Conservation (phyloP, 1,139 yeast species). For the Zygoascus meyerae region DNA sequence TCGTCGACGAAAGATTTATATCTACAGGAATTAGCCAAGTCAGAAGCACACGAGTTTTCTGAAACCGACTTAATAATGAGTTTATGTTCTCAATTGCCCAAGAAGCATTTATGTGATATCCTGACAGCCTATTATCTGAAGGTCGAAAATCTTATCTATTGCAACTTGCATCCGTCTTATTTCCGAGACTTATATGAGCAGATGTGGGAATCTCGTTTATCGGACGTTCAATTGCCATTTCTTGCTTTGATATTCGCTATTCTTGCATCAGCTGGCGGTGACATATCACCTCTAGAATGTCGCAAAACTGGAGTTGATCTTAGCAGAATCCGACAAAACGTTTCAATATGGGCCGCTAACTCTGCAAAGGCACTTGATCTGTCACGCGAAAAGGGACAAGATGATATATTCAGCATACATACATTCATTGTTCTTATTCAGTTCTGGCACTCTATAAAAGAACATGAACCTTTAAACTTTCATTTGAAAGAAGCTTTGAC, state of each 20-base stretch:
- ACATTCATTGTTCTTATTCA: not conserved
- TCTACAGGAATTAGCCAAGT: no score
- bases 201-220: not conserved
- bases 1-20: no score
- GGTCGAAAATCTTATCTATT: not conserved
- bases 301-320: not conserved
- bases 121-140: not conserved
- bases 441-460: not conserved
- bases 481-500: not conserved
- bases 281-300: not conserved
- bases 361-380: not conserved
- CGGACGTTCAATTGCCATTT: not conserved
- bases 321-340: not conserved
- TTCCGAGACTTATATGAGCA: not conserved
- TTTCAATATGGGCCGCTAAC: not conserved
- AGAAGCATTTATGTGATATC: not conserved
- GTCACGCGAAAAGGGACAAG: not conserved
- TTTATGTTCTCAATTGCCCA: not conserved
- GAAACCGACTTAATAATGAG: no score
- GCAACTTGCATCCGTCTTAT: not conserved
- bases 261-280: not conserved
- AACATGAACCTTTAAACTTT: not conserved
- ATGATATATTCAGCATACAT: not conserved
- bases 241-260: not conserved
- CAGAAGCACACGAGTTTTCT: no score